Evolutionary conservation across 495 filamentous ascomycete genomes (phyloP).

Genomic region (Astrothelium macrocarpum): DNA sequence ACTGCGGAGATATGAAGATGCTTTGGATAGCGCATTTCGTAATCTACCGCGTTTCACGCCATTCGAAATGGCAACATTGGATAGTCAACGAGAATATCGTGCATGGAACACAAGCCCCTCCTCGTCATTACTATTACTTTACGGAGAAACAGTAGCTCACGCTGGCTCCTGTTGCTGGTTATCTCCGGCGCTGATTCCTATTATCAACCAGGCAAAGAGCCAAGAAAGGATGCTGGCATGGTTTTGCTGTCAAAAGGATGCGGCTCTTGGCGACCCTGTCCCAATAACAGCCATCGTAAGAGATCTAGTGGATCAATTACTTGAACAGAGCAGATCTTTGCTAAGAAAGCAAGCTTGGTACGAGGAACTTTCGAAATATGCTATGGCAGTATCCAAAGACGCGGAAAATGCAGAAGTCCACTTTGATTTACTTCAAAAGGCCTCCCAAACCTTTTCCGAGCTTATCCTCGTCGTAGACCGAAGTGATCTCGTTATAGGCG

Average conservation of each 20-base stretch:
- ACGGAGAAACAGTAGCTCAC: not conserved
- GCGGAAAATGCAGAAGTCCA: not conserved
- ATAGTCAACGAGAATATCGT: not conserved
- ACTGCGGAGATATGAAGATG: not conserved
- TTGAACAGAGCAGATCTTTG: not conserved
- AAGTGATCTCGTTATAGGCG: not conserved
- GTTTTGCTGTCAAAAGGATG: conserved; percentile 4
- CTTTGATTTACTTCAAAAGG: not conserved
- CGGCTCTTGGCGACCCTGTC: not conserved
- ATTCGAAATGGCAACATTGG: not conserved
- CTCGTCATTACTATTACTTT: not conserved
- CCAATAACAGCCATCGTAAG: not conserved
- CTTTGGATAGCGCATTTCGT: not conserved
- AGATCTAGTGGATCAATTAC: not conserved
- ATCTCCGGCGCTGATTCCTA: not conserved
- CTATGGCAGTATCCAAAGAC: not conserved
- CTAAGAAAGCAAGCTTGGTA: conserved; percentile 3
- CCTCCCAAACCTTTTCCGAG: not conserved
- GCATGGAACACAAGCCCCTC: not conserved
- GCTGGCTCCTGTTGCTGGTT: conserved; percentile 1
- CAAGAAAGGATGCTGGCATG: not conserved
- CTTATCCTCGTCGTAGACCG: not conserved
- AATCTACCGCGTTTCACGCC: not conserved
- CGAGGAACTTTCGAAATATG: not conserved
- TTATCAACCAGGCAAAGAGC: not conserved